A percentile compares a stretch with the other conserved stretches of the same genome.
phyloP scores from a whole-genome alignment of 257 asterid species.

The Cinchona pubescens region DNA sequence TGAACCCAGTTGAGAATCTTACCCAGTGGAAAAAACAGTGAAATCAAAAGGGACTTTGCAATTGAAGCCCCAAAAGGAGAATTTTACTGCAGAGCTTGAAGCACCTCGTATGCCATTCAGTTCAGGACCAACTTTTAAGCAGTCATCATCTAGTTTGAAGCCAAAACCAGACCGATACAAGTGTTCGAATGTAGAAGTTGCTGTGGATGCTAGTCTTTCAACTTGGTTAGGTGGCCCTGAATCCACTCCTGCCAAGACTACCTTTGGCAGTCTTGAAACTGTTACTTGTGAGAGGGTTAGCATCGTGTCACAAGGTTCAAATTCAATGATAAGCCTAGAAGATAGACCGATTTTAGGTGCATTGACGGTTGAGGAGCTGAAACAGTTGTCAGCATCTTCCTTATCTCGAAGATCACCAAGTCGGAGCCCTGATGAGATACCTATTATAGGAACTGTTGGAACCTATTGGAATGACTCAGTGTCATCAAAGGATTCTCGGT shows the following conservation, averaged over 20 bases:
- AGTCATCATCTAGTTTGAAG: constrained; percentile 32
- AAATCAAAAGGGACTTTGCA: constrained; percentile 47
- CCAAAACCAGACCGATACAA: constrained; percentile 36
- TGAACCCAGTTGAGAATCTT: constrained; percentile 84
- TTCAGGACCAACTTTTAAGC: constrained; percentile 46
- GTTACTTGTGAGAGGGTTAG: constrained; percentile 28
- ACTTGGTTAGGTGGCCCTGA: constrained; percentile 72
- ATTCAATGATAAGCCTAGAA: constrained; percentile 52
- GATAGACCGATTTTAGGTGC: constrained; percentile 98
- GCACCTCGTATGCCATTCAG: constrained; percentile 40
- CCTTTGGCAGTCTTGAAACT: constrained; percentile 40
- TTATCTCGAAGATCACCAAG: constrained; percentile 81
- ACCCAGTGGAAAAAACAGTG: constrained; percentile 79
- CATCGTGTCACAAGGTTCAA: constrained; percentile 44
- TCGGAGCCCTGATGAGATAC: constrained; percentile 87
- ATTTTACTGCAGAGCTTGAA: constrained; percentile 41
- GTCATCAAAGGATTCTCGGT: constrained; percentile 33
- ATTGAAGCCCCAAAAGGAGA: constrained; percentile 68
- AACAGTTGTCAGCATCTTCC: constrained; percentile 53
- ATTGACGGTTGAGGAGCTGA: constrained; percentile 83
- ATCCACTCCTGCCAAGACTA: constrained; percentile 36
- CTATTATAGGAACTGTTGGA: constrained; percentile 90
- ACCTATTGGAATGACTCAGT: constrained; percentile 67
- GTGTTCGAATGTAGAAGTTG: constrained; percentile 44
- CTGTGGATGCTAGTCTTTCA: constrained; percentile 92